phyloP scores from a whole-genome alignment of 768 basidiomycete genomes.

The Suillus cothurnatus region DNA sequence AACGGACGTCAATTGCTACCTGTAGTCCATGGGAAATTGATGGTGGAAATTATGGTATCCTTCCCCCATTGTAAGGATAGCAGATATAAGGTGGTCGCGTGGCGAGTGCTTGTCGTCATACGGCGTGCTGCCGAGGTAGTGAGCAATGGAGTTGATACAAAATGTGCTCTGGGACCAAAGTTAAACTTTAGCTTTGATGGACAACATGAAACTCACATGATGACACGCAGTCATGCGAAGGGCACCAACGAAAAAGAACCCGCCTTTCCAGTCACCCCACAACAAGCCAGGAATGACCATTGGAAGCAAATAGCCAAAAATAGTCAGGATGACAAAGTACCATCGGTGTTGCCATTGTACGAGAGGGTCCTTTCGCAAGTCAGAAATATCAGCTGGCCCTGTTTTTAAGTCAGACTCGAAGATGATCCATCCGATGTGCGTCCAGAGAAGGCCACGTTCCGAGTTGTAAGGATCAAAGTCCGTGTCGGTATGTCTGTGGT shows the following conservation, averaged over 20 bases:
- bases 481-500: conserved; percentile 85
- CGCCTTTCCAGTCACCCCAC: conserved; percentile 79
- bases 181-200: conserved; percentile 2
- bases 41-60: conserved; percentile 81
- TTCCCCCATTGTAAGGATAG: conserved; percentile 75
- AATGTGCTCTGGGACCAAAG: conserved; percentile 64
- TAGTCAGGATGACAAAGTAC: conserved; percentile 62
- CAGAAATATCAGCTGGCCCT: conserved; percentile 73
- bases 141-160: conserved; percentile 87
- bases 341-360: conserved; percentile 78
- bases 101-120: conserved; percentile 83
- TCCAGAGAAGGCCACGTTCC: conserved; percentile 75
- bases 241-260: conserved; percentile 75
- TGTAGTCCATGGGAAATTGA: conserved; percentile 81
- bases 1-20: conserved; percentile 14
- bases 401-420: conserved; percentile 72
- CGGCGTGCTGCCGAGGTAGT: conserved; percentile 78
- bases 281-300: conserved; percentile 66
- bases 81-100: conserved; percentile 79
- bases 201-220: conserved; percentile 56
- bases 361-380: conserved; percentile 67
- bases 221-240: conserved; percentile 75
- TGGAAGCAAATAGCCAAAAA: conserved; percentile 76
- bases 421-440: conserved; percentile 85
- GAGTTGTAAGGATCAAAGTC: conserved; percentile 86